Evolutionary conservation across 2,329 filamentous ascomycete species (phyloP).

Genomic region (Colletotrichum spaethianum): DNA sequence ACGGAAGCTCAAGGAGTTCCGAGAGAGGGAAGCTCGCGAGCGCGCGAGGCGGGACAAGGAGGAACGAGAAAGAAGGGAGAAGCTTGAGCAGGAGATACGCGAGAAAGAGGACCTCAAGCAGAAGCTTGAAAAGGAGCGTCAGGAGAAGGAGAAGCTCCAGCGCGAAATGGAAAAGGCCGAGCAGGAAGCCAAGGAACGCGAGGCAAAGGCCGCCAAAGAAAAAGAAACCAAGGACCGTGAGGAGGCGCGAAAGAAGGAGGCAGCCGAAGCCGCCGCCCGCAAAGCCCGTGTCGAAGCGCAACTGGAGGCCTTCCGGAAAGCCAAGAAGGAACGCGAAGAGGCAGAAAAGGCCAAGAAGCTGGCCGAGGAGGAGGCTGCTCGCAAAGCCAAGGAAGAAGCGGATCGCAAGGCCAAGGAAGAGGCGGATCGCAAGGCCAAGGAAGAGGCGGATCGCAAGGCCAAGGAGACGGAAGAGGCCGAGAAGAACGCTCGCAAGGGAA

Average conservation of each 20-base stretch:
- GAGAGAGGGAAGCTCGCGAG: slow-evolving; percentile 69
- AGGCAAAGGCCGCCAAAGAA: slow-evolving; percentile 55
- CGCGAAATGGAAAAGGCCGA: slow-evolving; percentile 64
- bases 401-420: slow-evolving; percentile 51
- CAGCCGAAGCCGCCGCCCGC: slow-evolving; percentile 48
- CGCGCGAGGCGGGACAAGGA: slow-evolving; percentile 57
- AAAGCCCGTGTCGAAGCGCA: slow-evolving; percentile 47
- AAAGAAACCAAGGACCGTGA: slow-evolving; percentile 54
- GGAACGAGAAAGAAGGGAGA: slow-evolving; percentile 52
- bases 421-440: slow-evolving; percentile 42
- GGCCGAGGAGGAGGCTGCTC: slow-evolving; percentile 44
- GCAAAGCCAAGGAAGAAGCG: slow-evolving; percentile 47
- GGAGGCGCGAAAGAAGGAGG: slow-evolving; percentile 48
- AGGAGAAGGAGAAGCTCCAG: slow-evolving; percentile 55
- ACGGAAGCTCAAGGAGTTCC: slow-evolving; percentile 66
- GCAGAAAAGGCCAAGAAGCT: slow-evolving; percentile 58
- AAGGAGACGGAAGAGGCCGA: slow-evolving; percentile 48
- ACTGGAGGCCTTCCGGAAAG: slow-evolving; percentile 42
- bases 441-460: slow-evolving; percentile 51
- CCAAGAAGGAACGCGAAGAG: slow-evolving; percentile 59
- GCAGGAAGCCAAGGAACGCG: slow-evolving; percentile 53
- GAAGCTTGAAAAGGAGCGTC: slow-evolving; percentile 48
- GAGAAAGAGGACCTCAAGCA: slow-evolving; percentile 50
- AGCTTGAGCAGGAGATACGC: slow-evolving; percentile 52
- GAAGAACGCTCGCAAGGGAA: slow-evolving; percentile 57